Evolutionary conservation across 345 rosid species (phyloP).

Genomic region (Dimocarpus longan): DNA sequence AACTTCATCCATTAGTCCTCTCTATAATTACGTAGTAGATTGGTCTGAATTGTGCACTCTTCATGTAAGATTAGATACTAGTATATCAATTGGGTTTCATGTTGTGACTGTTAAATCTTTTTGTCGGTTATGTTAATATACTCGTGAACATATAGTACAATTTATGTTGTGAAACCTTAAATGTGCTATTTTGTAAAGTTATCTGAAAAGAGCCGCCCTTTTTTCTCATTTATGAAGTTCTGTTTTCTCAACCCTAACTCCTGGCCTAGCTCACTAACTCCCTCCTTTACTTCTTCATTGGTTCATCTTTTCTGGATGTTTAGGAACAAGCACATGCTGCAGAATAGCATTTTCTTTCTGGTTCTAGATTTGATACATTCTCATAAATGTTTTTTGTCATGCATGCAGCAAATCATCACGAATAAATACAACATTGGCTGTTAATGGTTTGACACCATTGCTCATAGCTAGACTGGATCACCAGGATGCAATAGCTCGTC

Average conservation of each 20-base stretch:
- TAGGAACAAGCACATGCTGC: background rate
- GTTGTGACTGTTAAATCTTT: background rate
- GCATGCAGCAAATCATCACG: constrained; percentile 84
- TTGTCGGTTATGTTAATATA: background rate
- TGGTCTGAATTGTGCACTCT: background rate
- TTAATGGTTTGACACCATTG: constrained; percentile 91
- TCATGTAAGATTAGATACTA: background rate
- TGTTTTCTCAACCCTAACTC: background rate
- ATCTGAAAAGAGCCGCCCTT: background rate
- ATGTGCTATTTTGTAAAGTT: background rate
- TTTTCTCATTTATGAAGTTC: background rate
- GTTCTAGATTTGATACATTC: constrained; percentile 4
- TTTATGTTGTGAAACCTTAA: background rate
- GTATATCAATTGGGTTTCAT: background rate
- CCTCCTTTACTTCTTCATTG: background rate
- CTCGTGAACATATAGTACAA: background rate
- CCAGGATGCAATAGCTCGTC: constrained; percentile 97
- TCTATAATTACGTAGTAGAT: background rate
- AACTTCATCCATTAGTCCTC: background rate
- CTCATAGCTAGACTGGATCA: constrained; percentile 88
- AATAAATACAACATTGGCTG: constrained; percentile 93
- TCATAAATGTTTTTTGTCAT: constrained; percentile 14
- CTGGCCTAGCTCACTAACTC: background rate
- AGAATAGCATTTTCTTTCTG: background rate
- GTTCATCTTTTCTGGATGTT: background rate